Evolutionary conservation across 148 eudicot genomes (phyloP).

Genomic region (Beta vulgaris): DNA sequence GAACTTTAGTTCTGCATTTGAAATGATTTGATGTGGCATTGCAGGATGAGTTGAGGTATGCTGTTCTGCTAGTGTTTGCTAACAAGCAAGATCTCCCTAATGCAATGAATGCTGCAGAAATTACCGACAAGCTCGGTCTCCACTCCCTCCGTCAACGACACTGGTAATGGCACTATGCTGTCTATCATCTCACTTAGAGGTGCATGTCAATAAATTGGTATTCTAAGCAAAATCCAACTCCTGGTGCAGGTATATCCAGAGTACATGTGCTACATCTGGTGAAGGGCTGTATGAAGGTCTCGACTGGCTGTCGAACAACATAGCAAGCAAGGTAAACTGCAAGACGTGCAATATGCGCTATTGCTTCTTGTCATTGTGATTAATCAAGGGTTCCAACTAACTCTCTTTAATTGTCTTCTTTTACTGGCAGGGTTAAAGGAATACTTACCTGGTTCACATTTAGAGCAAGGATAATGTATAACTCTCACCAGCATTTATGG

Average conservation of each 20-base stretch:
- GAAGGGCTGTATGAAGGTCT: constrained; percentile 74
- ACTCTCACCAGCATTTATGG: neutral
- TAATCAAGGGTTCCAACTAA: neutral
- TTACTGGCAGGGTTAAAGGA: constrained; percentile 20
- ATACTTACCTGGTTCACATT: neutral
- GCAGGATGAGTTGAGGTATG: no score
- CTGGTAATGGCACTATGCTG: no score
- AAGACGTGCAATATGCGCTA: no score
- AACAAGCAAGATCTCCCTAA: no score
- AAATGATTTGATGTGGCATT: no score
- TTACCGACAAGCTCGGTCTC: no score
- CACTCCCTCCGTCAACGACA: no score
- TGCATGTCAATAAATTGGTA: neutral
- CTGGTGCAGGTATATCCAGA: constrained; percentile 60
- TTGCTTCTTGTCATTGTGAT: neutral
- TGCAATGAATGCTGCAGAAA: no score
- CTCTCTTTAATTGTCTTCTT: neutral
- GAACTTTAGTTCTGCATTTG: no score
- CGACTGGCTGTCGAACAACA: constrained; percentile 80
- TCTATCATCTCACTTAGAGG: no score
- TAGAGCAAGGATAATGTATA: constrained; percentile 13
- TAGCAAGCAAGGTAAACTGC: constrained; percentile 52
- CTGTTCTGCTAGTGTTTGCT: no score
- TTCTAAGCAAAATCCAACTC: neutral
- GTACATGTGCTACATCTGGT: constrained; percentile 74